Evolutionary conservation across 2,329 filamentous ascomycete genomes (phyloP).

Genomic region (Trichophyton benhamiae): DNA sequence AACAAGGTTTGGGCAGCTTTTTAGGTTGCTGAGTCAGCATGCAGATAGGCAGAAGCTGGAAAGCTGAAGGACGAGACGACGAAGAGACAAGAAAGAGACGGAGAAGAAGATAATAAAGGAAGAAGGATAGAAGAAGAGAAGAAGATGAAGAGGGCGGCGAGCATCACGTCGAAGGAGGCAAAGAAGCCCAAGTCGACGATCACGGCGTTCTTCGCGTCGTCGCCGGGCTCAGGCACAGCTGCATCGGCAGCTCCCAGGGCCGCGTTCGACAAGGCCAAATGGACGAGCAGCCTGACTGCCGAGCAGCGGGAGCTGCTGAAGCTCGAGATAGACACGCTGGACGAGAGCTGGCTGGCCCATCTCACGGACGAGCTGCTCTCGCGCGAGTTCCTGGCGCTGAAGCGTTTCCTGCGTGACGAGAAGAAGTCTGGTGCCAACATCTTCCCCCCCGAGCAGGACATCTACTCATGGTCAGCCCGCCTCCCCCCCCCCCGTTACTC

Average conservation of each 20-base stretch:
- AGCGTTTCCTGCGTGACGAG: slow-evolving; percentile 75
- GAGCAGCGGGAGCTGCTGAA: slow-evolving; percentile 75
- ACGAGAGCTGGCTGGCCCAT: slow-evolving; percentile 81
- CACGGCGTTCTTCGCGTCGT: slow-evolving; percentile 67
- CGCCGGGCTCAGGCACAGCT: no score
- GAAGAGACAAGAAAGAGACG: background rate
- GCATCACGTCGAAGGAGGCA: background rate
- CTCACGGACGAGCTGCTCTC: slow-evolving; percentile 75
- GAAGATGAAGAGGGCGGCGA: background rate
- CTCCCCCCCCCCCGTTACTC: no score
- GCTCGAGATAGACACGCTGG: slow-evolving; percentile 82
- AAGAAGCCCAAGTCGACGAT: slow-evolving; percentile 73
- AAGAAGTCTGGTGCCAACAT: slow-evolving; percentile 60
- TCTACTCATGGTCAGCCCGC: slow-evolving; percentile 70
- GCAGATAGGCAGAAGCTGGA: no score
- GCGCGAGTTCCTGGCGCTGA: slow-evolving; percentile 73
- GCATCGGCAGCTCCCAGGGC: background rate
- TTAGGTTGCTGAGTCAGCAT: no score
- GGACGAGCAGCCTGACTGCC: slow-evolving; percentile 63
- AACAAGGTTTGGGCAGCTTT: no score
- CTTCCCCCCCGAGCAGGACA: slow-evolving; percentile 76
- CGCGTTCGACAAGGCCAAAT: slow-evolving; percentile 74
- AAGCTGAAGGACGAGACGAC: background rate
- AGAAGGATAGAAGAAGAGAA: background rate
- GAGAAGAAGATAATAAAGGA: background rate